phyloP scores from a whole-genome alignment of 495 filamentous ascomycete species.

The Penicillium soppii region DNA sequence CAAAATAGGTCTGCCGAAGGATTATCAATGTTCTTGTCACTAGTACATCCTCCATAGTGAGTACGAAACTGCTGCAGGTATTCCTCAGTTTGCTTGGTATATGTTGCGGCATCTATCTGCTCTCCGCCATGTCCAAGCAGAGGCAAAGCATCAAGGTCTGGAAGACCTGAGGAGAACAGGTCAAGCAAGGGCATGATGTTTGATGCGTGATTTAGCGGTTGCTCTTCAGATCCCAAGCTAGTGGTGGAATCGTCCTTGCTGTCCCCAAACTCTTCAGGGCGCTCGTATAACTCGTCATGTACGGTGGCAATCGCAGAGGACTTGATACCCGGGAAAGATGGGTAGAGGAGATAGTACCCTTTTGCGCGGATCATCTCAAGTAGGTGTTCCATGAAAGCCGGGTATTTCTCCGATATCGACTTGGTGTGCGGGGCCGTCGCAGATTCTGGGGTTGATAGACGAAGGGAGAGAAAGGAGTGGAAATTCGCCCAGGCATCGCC shows the following conservation, averaged over 20 bases:
- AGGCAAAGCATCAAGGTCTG: constrained; percentile 31
- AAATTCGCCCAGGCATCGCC: constrained; percentile 82
- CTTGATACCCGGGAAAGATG: constrained; percentile 48
- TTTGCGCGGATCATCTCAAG: constrained; percentile 68
- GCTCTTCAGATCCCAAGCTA: constrained; percentile 16
- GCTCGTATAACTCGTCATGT: constrained; percentile 69
- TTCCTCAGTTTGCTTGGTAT: constrained; percentile 19
- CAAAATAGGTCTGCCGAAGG: constrained; percentile 36
- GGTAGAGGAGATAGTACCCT: constrained; percentile 76
- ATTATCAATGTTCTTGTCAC: constrained; percentile 10
- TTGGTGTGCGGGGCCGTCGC: constrained; percentile 24
- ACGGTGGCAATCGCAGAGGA: constrained; percentile 57
- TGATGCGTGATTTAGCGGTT: constrained; percentile 15
- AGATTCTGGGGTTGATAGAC: constrained; percentile 50
- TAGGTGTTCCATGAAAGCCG: constrained; percentile 75
- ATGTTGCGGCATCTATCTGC: constrained; percentile 11
- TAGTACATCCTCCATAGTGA: constrained; percentile 35
- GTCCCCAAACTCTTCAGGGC: constrained; percentile 61
- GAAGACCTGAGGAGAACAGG: constrained; percentile 31
- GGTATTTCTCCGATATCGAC: constrained; percentile 58
- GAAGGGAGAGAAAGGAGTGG: constrained; percentile 66
- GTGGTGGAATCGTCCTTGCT: constrained; percentile 4
- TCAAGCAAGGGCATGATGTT: constrained; percentile 36
- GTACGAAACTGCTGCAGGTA: constrained; percentile 36
- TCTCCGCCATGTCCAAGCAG: constrained; percentile 39